Base-by-base conservation (phyloP, 164 flowering plant species). In the Platanus orientalis region DNA sequence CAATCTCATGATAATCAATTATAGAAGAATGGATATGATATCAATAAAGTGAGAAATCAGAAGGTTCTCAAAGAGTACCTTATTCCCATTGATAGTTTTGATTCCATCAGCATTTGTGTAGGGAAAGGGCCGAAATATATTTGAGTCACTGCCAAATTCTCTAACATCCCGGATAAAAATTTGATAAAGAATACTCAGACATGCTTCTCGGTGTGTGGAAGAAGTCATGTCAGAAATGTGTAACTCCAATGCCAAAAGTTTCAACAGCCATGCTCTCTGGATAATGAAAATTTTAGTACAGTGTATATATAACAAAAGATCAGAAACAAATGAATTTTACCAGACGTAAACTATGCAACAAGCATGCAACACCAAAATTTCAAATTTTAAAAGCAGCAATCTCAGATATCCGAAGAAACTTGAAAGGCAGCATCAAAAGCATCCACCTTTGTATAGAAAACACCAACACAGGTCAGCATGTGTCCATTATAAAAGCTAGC, bases 181-280 rank as follows among this genome's bases (percentile, higher is more conserved):
- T 61, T 81, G 83, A 64, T 73, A 72, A 73, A 92, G 93, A 64
- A 89, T 86, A 51, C 65, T 75, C 30, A 77, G 83, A 55, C 92
- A 85, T 34, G 84, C 71, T 71, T 89, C 99, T 53, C 80, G 74
- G 64, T 92, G 90, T 57, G 66, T 52, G 28, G 89, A 63, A 68
- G 73, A 64, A 52, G 77, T 66, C 75, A 78, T 62, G 64, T 86
- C 91, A 36, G 84, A 92, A 68, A 76, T 73, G 75, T 95, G 96
- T 79, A 95, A 71, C 70, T 81, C 96, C 70, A 88, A 62, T 51
- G 99, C 84, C 67, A 95, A 70, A 68, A 95, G 89, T 81, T 92
- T 92, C 72, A 91, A 78, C 17, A 95, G 72, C 97, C 99, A 91
- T 9, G 99, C 96, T 80, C 99, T 82, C 99, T 94, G 80, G 3